phyloP scores from a whole-genome alignment of 805 yeast genomes.

The Wickerhamiella australiensis region DNA sequence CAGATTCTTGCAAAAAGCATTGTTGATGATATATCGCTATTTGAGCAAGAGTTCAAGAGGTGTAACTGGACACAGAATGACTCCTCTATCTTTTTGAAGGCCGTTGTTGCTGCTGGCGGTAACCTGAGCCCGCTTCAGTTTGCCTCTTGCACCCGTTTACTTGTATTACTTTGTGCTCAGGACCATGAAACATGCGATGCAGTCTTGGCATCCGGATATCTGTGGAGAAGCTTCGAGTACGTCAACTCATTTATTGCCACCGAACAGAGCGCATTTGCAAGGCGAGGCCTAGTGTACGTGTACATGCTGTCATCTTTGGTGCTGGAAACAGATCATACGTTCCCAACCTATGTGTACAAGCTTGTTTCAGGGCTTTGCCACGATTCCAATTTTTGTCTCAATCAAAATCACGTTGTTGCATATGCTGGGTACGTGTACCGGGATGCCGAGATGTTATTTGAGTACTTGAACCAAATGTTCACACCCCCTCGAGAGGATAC shows the following conservation, averaged over 20 bases:
- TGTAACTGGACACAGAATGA: background rate
- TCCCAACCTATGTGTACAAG: background rate
- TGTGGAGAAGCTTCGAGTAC: background rate
- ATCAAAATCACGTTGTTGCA: background rate
- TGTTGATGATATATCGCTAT: background rate
- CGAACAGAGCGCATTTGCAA: background rate
- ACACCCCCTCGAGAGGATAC: background rate
- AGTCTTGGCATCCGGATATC: background rate
- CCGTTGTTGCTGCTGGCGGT: background rate
- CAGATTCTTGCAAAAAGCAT: constrained; percentile 5
- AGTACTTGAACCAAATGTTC: background rate
- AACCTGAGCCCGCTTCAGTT: background rate
- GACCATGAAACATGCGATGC: background rate
- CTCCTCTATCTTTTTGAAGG: background rate
- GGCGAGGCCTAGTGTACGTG: background rate
- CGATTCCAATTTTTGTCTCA: background rate
- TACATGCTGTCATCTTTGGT: background rate
- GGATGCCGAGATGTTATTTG: background rate
- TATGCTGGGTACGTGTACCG: background rate
- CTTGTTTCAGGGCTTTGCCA: background rate
- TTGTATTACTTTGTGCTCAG: background rate
- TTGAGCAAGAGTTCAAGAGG: background rate
- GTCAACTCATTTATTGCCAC: background rate
- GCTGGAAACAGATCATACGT: constrained; percentile 4
- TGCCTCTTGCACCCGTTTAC: background rate